Evolutionary conservation across 495 filamentous ascomycete species (phyloP).

Genomic region (Neurospora sp.): DNA sequence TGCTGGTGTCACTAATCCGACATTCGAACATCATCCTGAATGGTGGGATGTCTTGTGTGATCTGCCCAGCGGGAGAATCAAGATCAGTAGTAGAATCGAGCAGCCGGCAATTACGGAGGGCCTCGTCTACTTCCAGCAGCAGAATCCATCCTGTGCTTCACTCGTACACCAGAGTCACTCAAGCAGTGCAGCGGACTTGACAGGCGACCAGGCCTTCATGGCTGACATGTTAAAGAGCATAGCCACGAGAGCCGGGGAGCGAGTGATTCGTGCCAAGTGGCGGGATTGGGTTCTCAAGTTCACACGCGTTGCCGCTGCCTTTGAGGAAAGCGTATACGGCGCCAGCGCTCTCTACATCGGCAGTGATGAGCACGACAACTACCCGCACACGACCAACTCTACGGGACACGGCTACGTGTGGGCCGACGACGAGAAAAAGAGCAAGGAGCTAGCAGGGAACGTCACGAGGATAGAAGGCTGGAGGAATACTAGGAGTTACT

Average conservation of each 20-base stretch:
- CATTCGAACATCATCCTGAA: conserved; percentile 85
- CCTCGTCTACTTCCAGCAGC: conserved; percentile 74
- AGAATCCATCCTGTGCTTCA: conserved; percentile 48
- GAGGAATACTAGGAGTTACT: conserved; percentile 89
- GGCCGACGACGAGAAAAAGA: conserved; percentile 69
- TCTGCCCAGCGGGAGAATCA: conserved; percentile 81
- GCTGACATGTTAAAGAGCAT: conserved; percentile 73
- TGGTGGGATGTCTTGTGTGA: conserved; percentile 99
- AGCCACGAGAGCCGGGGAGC: conserved; percentile 75
- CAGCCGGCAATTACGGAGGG: conserved; percentile 69
- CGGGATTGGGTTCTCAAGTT: conserved; percentile 84
- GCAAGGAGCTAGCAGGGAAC: conserved; percentile 77
- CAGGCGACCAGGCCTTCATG: conserved; percentile 87
- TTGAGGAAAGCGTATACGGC: conserved; percentile 91
- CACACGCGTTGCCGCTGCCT: conserved; percentile 81
- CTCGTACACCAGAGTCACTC: conserved; percentile 28
- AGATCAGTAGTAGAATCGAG: conserved; percentile 79
- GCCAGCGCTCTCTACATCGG: conserved; percentile 84
- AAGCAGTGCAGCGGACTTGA: conserved; percentile 48
- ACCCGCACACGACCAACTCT: conserved; percentile 29
- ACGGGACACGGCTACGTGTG: conserved; percentile 86
- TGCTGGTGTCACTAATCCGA: conserved; percentile 94
- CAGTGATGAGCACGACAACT: conserved; percentile 51
- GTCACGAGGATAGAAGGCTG: conserved; percentile 91
- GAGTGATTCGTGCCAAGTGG: conserved; percentile 83